Conservation (phyloP, 2,329 filamentous ascomycete species). For the Beauveria caledonica region DNA sequence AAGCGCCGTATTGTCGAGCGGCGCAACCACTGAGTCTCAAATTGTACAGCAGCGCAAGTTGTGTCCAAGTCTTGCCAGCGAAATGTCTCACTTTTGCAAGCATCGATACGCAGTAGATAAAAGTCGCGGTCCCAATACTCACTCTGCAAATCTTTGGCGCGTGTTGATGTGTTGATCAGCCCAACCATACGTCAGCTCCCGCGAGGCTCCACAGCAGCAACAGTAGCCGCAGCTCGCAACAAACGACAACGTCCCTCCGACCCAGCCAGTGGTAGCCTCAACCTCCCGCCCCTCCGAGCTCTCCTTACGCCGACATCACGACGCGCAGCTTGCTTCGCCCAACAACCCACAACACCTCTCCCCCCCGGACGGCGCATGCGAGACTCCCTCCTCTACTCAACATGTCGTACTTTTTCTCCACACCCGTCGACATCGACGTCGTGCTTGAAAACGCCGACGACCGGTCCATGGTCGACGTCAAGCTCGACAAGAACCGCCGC, state of each 20-base stretch:
- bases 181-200: slow-evolving; percentile 10
- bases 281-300: slow-evolving; percentile 1
- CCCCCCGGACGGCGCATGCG: background rate
- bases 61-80: no score
- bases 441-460: slow-evolving; percentile 94
- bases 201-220: slow-evolving; percentile 3
- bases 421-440: slow-evolving; percentile 96
- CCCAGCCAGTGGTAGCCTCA: background rate
- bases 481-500: slow-evolving; percentile 94
- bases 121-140: background rate
- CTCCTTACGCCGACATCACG: background rate
- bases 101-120: background rate
- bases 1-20: no score
- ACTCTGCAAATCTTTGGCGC: background rate
- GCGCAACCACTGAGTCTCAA: no score
- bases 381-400: background rate
- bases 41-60: no score
- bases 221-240: slow-evolving; percentile 2
- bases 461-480: slow-evolving; percentile 90
- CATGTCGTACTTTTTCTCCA: slow-evolving; percentile 98
- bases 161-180: background rate
- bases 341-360: background rate
- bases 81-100: background rate
- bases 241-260: slow-evolving; percentile 3
- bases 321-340: background rate